A percentile compares a stretch with the other conserved stretches of the same genome.
These are phyloP conservation scores for Thelonectria blattea DNA, from an alignment of 2,329 filamentous ascomycete genomes.

Conservation along the genomic window DNA sequence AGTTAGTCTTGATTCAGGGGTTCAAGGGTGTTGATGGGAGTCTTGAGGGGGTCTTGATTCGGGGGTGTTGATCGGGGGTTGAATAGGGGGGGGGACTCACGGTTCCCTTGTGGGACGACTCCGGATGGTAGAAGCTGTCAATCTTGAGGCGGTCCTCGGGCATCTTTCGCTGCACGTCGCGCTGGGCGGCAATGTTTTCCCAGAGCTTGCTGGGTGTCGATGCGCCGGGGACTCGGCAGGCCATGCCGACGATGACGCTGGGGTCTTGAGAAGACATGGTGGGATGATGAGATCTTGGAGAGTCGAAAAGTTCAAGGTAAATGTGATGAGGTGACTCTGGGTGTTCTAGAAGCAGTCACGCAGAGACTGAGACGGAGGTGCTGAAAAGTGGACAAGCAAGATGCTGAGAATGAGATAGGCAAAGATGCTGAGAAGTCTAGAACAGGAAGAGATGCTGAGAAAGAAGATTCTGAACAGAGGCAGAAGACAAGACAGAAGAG, in stretches of 20 bases:
- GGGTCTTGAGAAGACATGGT: constrained; percentile 37
- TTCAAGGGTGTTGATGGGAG: no score
- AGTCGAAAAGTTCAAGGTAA: neutral
- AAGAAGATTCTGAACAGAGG: neutral
- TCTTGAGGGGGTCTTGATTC: no score
- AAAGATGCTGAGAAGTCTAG: neutral
- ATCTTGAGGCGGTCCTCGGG: constrained; percentile 55
- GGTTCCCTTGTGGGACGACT: constrained; percentile 31
- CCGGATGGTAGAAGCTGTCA: constrained; percentile 47
- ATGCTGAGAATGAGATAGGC: constrained; percentile 2
- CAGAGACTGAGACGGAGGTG: neutral
- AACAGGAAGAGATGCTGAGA: neutral
- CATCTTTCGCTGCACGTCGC: constrained; percentile 45
- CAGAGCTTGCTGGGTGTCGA: constrained; percentile 38
- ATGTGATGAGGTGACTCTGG: neutral
- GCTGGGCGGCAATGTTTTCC: constrained; percentile 38
- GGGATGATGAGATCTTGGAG: constrained; percentile 4
- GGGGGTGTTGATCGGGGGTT: no score
- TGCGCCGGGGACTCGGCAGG: constrained; percentile 33
- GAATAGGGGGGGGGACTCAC: neutral
- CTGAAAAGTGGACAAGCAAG: neutral
- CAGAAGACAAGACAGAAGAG: no score
- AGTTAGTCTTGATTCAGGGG: no score
- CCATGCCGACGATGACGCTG: constrained; percentile 42
- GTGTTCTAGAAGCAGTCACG: neutral